phyloP scores from a whole-genome alignment of 2,329 filamentous ascomycete genomes.

The Neonectria coccinea region DNA sequence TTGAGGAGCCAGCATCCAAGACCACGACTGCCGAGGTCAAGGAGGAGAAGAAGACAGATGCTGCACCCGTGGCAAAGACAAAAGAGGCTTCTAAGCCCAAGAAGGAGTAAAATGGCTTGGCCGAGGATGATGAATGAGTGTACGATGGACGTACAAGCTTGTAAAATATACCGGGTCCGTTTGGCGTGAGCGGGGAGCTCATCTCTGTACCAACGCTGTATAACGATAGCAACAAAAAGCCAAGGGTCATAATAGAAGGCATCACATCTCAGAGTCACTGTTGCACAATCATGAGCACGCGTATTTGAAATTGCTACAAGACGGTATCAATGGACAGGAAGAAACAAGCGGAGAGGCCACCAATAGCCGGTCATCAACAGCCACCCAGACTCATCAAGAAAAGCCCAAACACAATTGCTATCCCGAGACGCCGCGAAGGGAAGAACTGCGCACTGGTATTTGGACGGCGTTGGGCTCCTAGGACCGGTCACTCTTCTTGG shows the following conservation, averaged over 20 bases:
- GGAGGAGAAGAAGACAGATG: slow-evolving; percentile 31
- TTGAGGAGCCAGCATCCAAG: not conserved
- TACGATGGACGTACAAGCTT: slow-evolving; percentile 36
- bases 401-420: slow-evolving; percentile 8
- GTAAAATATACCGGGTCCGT: slow-evolving; percentile 39
- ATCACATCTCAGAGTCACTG: slow-evolving; percentile 42
- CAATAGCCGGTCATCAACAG: slow-evolving; percentile 21
- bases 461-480: slow-evolving; percentile 17
- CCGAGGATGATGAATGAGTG: not conserved
- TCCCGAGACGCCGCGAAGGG: slow-evolving; percentile 23
- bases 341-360: slow-evolving; percentile 33
- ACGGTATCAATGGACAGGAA: slow-evolving; percentile 37
- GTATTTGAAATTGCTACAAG: slow-evolving; percentile 39
- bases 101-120: slow-evolving; percentile 23
- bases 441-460: slow-evolving; percentile 1
- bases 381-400: slow-evolving; percentile 32
- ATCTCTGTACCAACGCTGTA: slow-evolving; percentile 45
- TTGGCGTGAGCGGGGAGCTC: slow-evolving; percentile 31
- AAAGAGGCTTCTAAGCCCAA: slow-evolving; percentile 29
- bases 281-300: slow-evolving; percentile 13
- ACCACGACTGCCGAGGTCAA: slow-evolving; percentile 18
- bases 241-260: slow-evolving; percentile 41
- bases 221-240: slow-evolving; percentile 39
- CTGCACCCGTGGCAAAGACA: slow-evolving; percentile 11
- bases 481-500: slow-evolving; percentile 50